These are phyloP conservation scores for Pholiota molesta DNA, from an alignment of 768 basidiomycete species.

Conservation along the genomic window DNA sequence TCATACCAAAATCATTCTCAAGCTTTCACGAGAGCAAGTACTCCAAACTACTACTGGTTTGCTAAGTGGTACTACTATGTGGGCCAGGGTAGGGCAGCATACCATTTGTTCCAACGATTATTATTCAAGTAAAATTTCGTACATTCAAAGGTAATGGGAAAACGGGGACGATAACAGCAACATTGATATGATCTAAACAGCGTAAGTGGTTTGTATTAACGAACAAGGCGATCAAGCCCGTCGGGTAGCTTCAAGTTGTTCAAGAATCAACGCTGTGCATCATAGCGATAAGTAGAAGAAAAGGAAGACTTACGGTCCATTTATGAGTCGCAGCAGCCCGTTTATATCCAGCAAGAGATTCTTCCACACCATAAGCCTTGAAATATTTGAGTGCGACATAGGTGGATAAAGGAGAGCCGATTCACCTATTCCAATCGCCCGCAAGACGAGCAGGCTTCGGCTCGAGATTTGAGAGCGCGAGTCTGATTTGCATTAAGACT, in stretches of 20 bases:
- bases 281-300: not conserved
- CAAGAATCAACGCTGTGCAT: slow-evolving; percentile 1
- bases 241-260: slow-evolving; percentile 35
- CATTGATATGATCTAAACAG: too few species aligned
- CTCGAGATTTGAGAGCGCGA: slow-evolving; percentile 70
- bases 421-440: slow-evolving; percentile 50
- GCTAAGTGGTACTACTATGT: too few species aligned
- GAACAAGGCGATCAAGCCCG: slow-evolving; percentile 39
- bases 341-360: slow-evolving; percentile 66
- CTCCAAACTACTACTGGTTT: too few species aligned
- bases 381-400: not conserved
- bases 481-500: slow-evolving; percentile 64
- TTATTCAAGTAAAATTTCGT: too few species aligned
- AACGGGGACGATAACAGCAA: too few species aligned
- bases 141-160: too few species aligned
- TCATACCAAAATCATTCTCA: too few species aligned
- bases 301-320: slow-evolving; percentile 53
- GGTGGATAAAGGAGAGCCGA: slow-evolving; percentile 4
- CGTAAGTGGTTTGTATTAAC: slow-evolving; percentile 10
- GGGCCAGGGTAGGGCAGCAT: too few species aligned
- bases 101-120: too few species aligned
- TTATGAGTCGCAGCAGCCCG: slow-evolving; percentile 66
- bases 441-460: slow-evolving; percentile 65
- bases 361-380: slow-evolving; percentile 51
- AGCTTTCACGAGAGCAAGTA: too few species aligned